A percentile compares a stretch with the other conserved stretches of the same genome.
These are phyloP conservation scores for Amanita jacksonii DNA, from an alignment of 768 basidiomycete genomes.

Conservation along the genomic window DNA sequence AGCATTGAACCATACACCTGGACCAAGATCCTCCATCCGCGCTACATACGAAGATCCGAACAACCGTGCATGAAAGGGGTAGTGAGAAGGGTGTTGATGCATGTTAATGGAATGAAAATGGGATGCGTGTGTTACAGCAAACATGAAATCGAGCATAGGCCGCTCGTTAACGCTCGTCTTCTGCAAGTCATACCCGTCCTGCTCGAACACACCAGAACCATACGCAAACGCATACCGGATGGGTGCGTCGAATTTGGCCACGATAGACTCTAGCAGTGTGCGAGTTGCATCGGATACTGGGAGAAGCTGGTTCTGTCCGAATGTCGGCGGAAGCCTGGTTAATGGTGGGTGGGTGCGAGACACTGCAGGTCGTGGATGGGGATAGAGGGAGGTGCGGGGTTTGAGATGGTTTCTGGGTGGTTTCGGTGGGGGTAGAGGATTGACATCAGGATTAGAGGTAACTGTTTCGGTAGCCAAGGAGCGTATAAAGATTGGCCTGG, in stretches of 20 bases:
- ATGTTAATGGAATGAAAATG: slow-evolving; percentile 97
- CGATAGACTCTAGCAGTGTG: slow-evolving; percentile 70
- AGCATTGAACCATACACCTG: slow-evolving; percentile 96
- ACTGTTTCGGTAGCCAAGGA: slow-evolving; percentile 35
- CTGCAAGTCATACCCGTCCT: slow-evolving; percentile 58
- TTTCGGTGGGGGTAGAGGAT: slow-evolving; percentile 25
- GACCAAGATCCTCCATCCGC: slow-evolving; percentile 60
- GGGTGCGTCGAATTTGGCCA: slow-evolving; percentile 76
- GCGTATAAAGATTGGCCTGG: slow-evolving; percentile 21
- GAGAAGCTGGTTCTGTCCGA: slow-evolving; percentile 76
- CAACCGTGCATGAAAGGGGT: slow-evolving; percentile 78
- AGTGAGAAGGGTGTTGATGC: slow-evolving; percentile 85
- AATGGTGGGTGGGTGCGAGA: slow-evolving; percentile 28
- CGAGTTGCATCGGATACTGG: slow-evolving; percentile 73
- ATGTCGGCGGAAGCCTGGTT: slow-evolving; percentile 54
- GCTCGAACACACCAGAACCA: slow-evolving; percentile 92
- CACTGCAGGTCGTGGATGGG: slow-evolving; percentile 35
- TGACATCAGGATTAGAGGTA: slow-evolving; percentile 23
- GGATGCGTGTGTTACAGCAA: slow-evolving; percentile 86
- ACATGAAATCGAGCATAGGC: slow-evolving; percentile 95
- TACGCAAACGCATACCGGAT: slow-evolving; percentile 98
- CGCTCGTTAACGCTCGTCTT: slow-evolving; percentile 19
- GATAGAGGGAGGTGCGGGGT: slow-evolving; percentile 27
- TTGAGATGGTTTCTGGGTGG: slow-evolving; percentile 11
- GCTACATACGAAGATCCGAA: slow-evolving; percentile 81